These are phyloP conservation scores for Beauveria brongniartii DNA, from an alignment of 2,329 filamentous ascomycete species.

Conservation along the genomic window DNA sequence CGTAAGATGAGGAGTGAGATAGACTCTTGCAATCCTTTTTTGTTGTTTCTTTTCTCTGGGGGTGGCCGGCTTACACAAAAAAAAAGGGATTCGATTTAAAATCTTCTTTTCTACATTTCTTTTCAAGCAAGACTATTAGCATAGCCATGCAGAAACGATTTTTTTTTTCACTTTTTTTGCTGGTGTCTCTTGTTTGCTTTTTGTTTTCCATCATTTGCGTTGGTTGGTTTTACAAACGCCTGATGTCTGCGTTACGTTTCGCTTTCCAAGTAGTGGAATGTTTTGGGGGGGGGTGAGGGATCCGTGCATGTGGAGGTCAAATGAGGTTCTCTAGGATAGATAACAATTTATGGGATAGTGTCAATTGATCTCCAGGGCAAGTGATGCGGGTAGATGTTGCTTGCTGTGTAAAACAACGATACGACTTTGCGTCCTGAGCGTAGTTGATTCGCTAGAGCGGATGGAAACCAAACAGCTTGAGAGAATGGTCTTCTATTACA, in stretches of 20 bases:
- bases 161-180: background rate
- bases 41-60: background rate
- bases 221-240: background rate
- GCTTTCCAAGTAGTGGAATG: background rate
- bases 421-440: background rate
- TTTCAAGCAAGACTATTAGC: background rate
- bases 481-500: background rate
- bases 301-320: no score
- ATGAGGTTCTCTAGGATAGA: no score
- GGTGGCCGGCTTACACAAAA: background rate
- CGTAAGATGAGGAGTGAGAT: background rate
- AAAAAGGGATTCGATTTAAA: background rate
- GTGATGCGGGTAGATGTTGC: no score
- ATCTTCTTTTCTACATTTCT: background rate
- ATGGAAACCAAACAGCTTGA: no score
- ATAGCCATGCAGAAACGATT: background rate
- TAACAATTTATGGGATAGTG: no score
- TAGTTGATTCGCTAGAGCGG: background rate
- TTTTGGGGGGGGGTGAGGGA: no score
- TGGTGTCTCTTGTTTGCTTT: background rate
- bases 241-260: background rate
- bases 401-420: no score
- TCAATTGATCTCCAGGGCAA: no score
- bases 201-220: background rate
- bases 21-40: background rate